Conservation (phyloP, 1,139 yeast genomes). For the Blastobotrys indianensis region DNA sequence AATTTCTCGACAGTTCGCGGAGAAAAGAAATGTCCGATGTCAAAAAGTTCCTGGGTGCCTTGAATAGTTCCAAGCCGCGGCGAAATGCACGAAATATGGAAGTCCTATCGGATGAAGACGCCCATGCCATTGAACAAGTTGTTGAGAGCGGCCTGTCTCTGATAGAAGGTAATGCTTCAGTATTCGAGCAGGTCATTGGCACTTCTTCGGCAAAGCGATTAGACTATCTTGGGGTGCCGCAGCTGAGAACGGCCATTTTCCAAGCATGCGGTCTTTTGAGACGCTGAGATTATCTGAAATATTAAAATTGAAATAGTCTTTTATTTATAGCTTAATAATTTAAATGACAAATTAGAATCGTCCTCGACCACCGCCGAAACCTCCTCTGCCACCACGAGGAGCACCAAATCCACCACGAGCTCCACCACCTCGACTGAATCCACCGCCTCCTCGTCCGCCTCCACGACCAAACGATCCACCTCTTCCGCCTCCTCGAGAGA, state of each 20-base stretch:
- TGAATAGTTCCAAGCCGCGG: not conserved
- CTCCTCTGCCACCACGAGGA: slow-evolving; percentile 36
- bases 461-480: slow-evolving; percentile 30
- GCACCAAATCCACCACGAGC: slow-evolving; percentile 39
- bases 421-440: slow-evolving; percentile 39
- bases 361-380: slow-evolving; percentile 36
- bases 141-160: slow-evolving; percentile 10
- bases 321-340: not conserved
- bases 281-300: not conserved
- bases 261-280: slow-evolving; percentile 15
- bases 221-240: slow-evolving; percentile 22
- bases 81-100: not conserved
- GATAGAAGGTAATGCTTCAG: slow-evolving; percentile 14
- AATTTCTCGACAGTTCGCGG: slow-evolving; percentile 1
- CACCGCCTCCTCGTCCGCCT: slow-evolving; percentile 35
- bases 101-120: slow-evolving; percentile 14
- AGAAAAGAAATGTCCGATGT: slow-evolving; percentile 3
- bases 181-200: slow-evolving; percentile 22
- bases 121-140: slow-evolving; percentile 13
- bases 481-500: slow-evolving; percentile 41
- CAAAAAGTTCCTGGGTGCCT: not conserved
- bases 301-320: not conserved
- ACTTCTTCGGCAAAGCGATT: slow-evolving; percentile 21
- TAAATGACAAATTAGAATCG: slow-evolving; percentile 25
- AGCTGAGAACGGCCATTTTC: slow-evolving; percentile 25